Base-by-base conservation (phyloP, 2,329 filamentous ascomycete genomes). In the Fusarium sp. region DNA sequence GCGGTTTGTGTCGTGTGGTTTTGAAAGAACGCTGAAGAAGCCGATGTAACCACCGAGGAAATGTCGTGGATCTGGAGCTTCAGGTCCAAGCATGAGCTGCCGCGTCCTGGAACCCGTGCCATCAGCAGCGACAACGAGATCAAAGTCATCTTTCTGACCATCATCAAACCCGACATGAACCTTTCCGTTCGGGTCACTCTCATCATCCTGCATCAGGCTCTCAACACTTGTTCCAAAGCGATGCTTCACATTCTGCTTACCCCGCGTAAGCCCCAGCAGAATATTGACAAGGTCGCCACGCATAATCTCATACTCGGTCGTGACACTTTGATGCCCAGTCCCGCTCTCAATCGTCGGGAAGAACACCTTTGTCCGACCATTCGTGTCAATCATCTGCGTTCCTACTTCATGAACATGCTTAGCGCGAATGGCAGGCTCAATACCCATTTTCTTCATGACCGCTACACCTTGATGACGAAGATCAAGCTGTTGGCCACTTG, bases 31-130 rank as follows among this genome's bases (percentile, higher is more conserved):
- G 35, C 68, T 72, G 39, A 72, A 72, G 38, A 64, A 71, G 24
- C 68, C 69, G 53, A 71, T 64, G 14, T 72, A 78, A 63, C n/a
- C 69, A 8, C 70, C 70, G 1, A 66, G 51, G 13, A 36, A 55
- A 38, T 70, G 54, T 18, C 70, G 38, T 26, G 70, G 65, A 33
- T 73, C 70, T 2, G 65, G 65, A 18, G 65, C 61, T 7, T 60
- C 48, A 7, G 61, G 61, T 13, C 70, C 70, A 2, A 73, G 70
- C 70, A 71, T 72, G 22, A 71, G 53, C 20, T 42, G 59, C 1
- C 68, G 53, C 3, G 69, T 71, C 12, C 38, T 72, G 0, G 68
- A 71, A 4, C 68, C 58, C 0, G 63, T 68, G 3, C 69, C 69
- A 39, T 71, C 69, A 15, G 69, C 45, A 10, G 65, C 62, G 6